These are phyloP conservation scores for Hibiscus trionum DNA, from an alignment of 345 rosid species.

Conservation along the genomic window DNA sequence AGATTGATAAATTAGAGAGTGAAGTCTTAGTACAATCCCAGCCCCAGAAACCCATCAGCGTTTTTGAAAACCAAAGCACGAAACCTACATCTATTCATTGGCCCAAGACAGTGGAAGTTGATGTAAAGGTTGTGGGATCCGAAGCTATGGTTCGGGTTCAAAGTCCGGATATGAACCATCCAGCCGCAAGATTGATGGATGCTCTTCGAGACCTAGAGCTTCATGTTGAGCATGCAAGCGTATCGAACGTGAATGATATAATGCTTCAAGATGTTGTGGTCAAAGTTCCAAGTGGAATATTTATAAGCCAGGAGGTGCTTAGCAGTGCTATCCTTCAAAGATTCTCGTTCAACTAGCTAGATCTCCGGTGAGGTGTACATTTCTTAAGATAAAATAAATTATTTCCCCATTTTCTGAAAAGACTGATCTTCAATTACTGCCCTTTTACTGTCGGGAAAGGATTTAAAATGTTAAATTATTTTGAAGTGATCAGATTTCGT, in stretches of 20 bases:
- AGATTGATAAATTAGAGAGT: conserved; percentile 39
- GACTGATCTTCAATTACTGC: too few relatives aligned
- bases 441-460: too few relatives aligned
- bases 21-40: conserved; percentile 12
- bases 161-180: conserved; percentile 31
- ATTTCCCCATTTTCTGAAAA: too few relatives aligned
- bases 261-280: conserved; percentile 45
- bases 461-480: too few relatives aligned
- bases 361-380: background rate
- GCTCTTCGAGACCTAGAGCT: conserved; percentile 35
- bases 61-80: conserved; percentile 5
- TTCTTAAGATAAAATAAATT: too few relatives aligned
- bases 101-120: conserved; percentile 23
- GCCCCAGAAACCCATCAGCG: background rate
- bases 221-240: conserved; percentile 37
- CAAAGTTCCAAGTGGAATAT: conserved; percentile 22
- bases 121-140: conserved; percentile 43
- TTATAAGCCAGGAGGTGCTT: conserved; percentile 18
- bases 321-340: conserved; percentile 25
- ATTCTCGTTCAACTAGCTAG: background rate
- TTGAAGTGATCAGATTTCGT: too few relatives aligned
- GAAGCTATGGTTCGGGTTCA: conserved; percentile 43
- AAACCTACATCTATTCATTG: background rate
- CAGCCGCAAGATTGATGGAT: conserved; percentile 41
- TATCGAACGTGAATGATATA: conserved; percentile 31